These are phyloP conservation scores for Fusarium tupiense DNA, from an alignment of 2,329 filamentous ascomycete genomes.

Conservation along the genomic window DNA sequence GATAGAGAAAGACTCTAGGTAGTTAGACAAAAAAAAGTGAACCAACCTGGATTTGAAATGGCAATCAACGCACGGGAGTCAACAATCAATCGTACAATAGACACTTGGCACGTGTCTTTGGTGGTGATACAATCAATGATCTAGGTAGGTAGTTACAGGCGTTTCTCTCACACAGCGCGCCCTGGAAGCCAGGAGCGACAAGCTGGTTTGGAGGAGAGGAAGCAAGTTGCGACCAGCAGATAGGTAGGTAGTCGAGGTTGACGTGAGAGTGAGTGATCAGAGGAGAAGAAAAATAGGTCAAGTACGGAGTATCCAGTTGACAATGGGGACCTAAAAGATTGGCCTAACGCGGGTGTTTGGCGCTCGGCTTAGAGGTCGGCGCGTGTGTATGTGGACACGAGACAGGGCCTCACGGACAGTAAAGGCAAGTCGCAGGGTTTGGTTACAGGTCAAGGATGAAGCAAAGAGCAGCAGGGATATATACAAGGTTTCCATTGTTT, in stretches of 20 bases:
- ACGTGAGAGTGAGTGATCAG: neutral
- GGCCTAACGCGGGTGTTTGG: constrained; percentile 39
- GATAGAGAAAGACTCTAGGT: neutral
- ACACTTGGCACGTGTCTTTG: constrained; percentile 19
- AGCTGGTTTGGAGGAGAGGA: constrained; percentile 37
- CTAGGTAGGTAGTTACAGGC: neutral
- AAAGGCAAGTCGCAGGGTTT: constrained; percentile 32
- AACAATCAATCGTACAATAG: constrained; percentile 34
- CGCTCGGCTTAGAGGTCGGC: constrained; percentile 32
- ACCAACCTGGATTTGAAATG: constrained; percentile 39
- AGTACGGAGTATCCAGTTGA: constrained; percentile 4
- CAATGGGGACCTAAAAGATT: constrained; percentile 22
- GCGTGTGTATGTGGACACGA: constrained; percentile 37
- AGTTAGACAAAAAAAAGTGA: constrained; percentile 31
- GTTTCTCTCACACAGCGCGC: constrained; percentile 43
- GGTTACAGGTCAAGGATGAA: constrained; percentile 36
- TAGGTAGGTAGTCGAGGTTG: neutral
- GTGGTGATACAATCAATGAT: constrained; percentile 26
- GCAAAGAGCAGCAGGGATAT: constrained; percentile 10
- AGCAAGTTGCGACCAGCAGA: constrained; percentile 19
- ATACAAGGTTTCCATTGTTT: constrained; percentile 15
- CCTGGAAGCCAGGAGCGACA: constrained; percentile 44
- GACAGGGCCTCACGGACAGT: constrained; percentile 25
- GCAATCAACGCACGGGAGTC: neutral
- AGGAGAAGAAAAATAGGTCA: neutral